Percentiles rank a stretch among this genome's conserved stretches.
Evolutionary conservation across 2,329 filamentous ascomycete genomes (phyloP).

Genomic region (Colletotrichum zoysiae): DNA sequence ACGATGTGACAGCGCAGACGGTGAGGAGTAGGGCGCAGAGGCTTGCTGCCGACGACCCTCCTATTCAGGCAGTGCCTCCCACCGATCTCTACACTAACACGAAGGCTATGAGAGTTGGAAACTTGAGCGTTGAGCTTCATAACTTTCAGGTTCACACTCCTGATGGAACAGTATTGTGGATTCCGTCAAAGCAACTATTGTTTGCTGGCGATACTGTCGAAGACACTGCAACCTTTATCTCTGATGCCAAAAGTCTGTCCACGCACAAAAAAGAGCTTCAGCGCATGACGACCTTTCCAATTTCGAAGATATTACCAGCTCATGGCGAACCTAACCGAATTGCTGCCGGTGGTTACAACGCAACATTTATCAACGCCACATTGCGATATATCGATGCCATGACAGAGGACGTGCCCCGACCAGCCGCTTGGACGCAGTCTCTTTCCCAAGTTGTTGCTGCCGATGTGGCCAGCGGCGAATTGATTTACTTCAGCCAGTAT

Average conservation of each 20-base stretch:
- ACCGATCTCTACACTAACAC: constrained; percentile 28
- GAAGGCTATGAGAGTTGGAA: constrained; percentile 28
- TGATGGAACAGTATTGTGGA: constrained; percentile 33
- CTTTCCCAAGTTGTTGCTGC: constrained; percentile 35
- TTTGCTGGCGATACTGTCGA: constrained; percentile 38
- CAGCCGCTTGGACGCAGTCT: constrained; percentile 30
- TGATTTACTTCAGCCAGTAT: constrained; percentile 38
- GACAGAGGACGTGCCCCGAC: constrained; percentile 37
- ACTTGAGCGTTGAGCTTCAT: constrained; percentile 33
- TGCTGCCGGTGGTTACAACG: constrained; percentile 31
- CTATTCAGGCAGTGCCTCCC: constrained; percentile 32
- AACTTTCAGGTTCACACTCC: constrained; percentile 38
- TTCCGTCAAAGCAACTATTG: constrained; percentile 34
- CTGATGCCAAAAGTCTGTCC: constrained; percentile 24
- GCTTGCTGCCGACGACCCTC: constrained; percentile 32
- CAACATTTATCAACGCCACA: constrained; percentile 38
- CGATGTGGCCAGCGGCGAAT: constrained; percentile 30
- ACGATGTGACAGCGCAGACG: constrained; percentile 22
- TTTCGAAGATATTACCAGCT: constrained; percentile 37
- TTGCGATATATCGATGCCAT: constrained; percentile 33
- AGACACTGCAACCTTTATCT: constrained; percentile 39
- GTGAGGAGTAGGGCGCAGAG: constrained; percentile 22
- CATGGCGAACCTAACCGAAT: constrained; percentile 34
- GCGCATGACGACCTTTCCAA: constrained; percentile 24
- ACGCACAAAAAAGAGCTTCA: constrained; percentile 33